Evolutionary conservation across 306 rosid species (phyloP).

Genomic region (Malus fusca): DNA sequence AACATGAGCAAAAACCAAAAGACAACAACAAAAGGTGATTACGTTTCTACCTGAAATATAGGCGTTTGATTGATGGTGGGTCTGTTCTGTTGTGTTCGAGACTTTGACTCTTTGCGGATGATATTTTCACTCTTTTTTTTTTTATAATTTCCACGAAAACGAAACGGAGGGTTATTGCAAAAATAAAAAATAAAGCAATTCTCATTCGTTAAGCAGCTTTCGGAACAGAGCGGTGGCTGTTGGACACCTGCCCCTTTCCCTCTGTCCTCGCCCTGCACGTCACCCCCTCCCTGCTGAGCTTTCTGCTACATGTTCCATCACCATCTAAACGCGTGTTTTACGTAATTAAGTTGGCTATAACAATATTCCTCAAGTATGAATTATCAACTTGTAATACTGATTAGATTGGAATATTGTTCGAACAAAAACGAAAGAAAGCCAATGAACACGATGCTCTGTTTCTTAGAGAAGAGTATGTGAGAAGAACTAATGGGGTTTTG

Average conservation of each 20-base stretch:
- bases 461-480: neutral
- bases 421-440: too few species aligned
- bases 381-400: neutral
- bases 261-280: conserved; percentile 38
- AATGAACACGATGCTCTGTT: neutral
- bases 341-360: too few species aligned
- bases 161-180: neutral
- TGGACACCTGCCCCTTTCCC: conserved; percentile 45
- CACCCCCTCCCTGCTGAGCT: conserved; percentile 24
- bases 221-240: conserved; percentile 18
- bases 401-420: too few species aligned
- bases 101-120: neutral
- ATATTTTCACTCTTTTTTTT: neutral
- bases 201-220: neutral
- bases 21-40: neutral
- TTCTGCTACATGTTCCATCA: conserved; percentile 8
- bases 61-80: neutral
- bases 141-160: neutral
- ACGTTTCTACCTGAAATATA: neutral
- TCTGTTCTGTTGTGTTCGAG: neutral
- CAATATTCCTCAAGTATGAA: too few species aligned
- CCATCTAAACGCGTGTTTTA: neutral
- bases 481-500: neutral
- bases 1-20: neutral
- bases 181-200: neutral